Evolutionary conservation across 2,329 filamentous ascomycete genomes (phyloP).

Genomic region (Botrytis fragariae): DNA sequence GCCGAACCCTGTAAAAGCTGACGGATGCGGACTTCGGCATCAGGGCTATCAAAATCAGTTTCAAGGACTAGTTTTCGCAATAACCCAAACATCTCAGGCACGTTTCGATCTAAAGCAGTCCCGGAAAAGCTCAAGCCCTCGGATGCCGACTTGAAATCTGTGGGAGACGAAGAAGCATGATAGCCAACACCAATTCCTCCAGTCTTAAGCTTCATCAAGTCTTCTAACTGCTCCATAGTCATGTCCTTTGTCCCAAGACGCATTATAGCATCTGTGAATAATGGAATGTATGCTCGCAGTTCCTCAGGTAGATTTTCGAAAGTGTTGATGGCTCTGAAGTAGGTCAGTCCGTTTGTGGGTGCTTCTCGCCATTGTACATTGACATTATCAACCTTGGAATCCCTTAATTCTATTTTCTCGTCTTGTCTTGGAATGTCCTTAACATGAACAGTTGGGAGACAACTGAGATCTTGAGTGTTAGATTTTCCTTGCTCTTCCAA

Average conservation of each 20-base stretch:
- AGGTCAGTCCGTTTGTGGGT: slow-evolving; percentile 92
- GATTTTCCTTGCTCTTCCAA: slow-evolving; percentile 81
- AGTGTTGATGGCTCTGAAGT: slow-evolving; percentile 85
- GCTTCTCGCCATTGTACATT: slow-evolving; percentile 88
- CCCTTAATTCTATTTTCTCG: slow-evolving; percentile 57
- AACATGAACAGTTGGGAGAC: slow-evolving; percentile 82
- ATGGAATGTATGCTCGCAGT: slow-evolving; percentile 76
- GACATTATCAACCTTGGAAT: slow-evolving; percentile 63
- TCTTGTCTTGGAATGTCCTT: slow-evolving; percentile 81
- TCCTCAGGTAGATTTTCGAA: slow-evolving; percentile 80
- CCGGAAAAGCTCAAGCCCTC: slow-evolving; percentile 85
- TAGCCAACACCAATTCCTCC: slow-evolving; percentile 85
- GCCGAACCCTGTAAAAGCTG: slow-evolving; percentile 84
- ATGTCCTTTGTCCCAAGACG: slow-evolving; percentile 83
- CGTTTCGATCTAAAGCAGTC: slow-evolving; percentile 84
- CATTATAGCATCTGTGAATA: slow-evolving; percentile 93
- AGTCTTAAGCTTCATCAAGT: slow-evolving; percentile 93
- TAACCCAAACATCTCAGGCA: slow-evolving; percentile 87
- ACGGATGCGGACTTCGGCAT: slow-evolving; percentile 77
- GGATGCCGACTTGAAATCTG: slow-evolving; percentile 64
- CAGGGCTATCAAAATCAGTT: slow-evolving; percentile 83
- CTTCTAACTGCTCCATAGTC: slow-evolving; percentile 92
- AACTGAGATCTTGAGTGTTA: slow-evolving; percentile 79
- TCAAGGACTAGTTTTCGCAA: slow-evolving; percentile 77
- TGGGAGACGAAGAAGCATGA: slow-evolving; percentile 75